Evolutionary conservation across 495 filamentous ascomycete species (phyloP).

Genomic region (Physcia stellaris): DNA sequence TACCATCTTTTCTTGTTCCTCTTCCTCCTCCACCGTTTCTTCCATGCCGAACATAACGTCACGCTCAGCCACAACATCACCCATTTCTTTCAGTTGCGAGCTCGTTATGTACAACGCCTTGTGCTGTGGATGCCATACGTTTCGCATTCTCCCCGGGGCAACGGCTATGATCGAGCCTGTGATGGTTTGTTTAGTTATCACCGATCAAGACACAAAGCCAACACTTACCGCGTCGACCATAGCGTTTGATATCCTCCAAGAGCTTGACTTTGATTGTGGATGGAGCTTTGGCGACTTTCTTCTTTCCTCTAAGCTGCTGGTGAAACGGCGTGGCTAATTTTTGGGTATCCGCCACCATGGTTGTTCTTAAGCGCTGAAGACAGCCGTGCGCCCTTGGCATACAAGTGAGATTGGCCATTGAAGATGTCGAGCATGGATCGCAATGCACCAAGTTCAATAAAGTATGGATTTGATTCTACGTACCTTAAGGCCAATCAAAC

Average conservation of each 20-base stretch:
- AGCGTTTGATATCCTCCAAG: constrained; percentile 42
- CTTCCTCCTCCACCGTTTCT: not conserved
- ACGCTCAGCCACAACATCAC: constrained; percentile 28
- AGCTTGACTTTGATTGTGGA: constrained; percentile 45
- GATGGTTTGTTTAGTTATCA: too few relatives aligned
- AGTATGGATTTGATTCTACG: too few relatives aligned
- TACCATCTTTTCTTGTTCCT: constrained; percentile 3
- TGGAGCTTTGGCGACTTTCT: constrained; percentile 32
- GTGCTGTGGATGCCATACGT: constrained; percentile 36
- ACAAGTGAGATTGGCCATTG: not conserved
- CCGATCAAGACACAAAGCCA: not conserved
- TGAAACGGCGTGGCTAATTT: constrained; percentile 13
- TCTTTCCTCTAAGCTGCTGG: constrained; percentile 36
- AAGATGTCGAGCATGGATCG: too few relatives aligned
- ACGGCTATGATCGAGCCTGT: constrained; percentile 42
- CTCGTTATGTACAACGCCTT: constrained; percentile 41
- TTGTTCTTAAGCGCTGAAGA: constrained; percentile 14
- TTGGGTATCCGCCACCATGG: constrained; percentile 8
- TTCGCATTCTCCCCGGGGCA: constrained; percentile 38
- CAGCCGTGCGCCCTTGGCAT: constrained; percentile 13
- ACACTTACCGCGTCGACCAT: constrained; percentile 41
- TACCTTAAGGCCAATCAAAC: too few relatives aligned
- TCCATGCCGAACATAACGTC: constrained; percentile 29
- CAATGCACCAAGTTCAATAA: too few relatives aligned
- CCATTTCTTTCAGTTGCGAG: constrained; percentile 24